phyloP scores from a whole-genome alignment of 2,329 filamentous ascomycete species.

The Xylaria sp. region DNA sequence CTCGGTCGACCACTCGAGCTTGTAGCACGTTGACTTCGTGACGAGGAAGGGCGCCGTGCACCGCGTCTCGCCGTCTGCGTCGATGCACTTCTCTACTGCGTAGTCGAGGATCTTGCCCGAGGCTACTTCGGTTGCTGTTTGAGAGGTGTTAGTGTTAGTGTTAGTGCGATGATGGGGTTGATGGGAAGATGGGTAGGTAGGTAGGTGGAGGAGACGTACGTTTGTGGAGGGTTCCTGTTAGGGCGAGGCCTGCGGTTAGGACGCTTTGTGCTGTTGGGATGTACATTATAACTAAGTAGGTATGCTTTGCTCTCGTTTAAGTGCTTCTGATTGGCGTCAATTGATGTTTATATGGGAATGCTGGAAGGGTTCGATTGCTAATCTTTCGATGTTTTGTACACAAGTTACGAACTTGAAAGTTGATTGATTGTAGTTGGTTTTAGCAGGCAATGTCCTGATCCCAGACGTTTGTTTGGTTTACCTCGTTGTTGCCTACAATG shows the following conservation, averaged over 20 bases:
- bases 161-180: background rate
- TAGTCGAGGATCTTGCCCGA: constrained; percentile 55
- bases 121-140: constrained; percentile 43
- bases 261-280: constrained; percentile 46
- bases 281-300: constrained; percentile 40
- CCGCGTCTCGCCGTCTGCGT: constrained; percentile 52
- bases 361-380: background rate
- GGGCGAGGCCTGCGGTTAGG: constrained; percentile 45
- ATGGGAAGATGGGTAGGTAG: background rate
- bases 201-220: constrained; percentile 32
- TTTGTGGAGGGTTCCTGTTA: constrained; percentile 40
- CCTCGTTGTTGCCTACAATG: background rate
- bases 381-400: background rate
- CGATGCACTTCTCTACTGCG: constrained; percentile 55
- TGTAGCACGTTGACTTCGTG: constrained; percentile 53
- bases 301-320: background rate
- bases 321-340: background rate
- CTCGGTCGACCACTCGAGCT: constrained; percentile 55
- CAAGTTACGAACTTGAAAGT: background rate
- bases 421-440: background rate
- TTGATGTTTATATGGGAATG: background rate
- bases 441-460: background rate
- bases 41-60: constrained; percentile 56
- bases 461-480: background rate
- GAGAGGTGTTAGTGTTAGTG: background rate